Base-by-base conservation (phyloP, 2,329 filamentous ascomycete genomes). In the Epichloe sp. region DNA sequence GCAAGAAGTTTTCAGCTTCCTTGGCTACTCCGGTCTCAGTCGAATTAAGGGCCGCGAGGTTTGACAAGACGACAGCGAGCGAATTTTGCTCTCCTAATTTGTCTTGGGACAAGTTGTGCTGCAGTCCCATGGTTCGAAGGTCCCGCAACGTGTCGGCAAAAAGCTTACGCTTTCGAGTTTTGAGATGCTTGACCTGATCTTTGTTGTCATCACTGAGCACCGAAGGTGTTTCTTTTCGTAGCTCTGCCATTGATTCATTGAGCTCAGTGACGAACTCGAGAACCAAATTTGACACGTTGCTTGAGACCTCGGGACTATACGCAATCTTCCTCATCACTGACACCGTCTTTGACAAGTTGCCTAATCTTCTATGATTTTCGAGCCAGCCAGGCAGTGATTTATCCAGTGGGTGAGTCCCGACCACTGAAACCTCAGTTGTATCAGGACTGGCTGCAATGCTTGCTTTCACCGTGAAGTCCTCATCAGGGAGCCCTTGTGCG, bases 161-260 rank as follows among this genome's bases (percentile, higher is more conserved):
- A 14, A 97, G 77, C 59, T 89, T 90, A 43, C 88, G 82, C 69
- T 98, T 98, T 59, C 88, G 80, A 3, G 81, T 82, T 72, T 96
- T 97, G 58, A 97, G 79, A 64, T 96, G 88, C 66, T 94, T 90
- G 54, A 96, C 80, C 15, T 78, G 66, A 11, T 83, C 78, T 63
- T 90, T 91, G 65, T 93, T 96, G 43, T 95, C 90, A 26, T 95
- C 87, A 0, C 79, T 95, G 44, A 95, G 69, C n/a, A 77, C 75
- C 0, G 78, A 72, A 0, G 93, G 93, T 0, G 93, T 98, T 56
- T 88, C 85, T 53, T 88, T 88, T 56, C 85, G 85, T 53, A 97
- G 78, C 54, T 89, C 81, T 2, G 77, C 71, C 56, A 88, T 86
- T 1, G 80, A 82, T 0, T 78, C 72, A 48, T 82, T 75, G 34